Percentiles rank a stretch among this genome's conserved stretches.
phyloP scores from a whole-genome alignment of 768 basidiomycete genomes.

The Suillus cothurnatus region DNA sequence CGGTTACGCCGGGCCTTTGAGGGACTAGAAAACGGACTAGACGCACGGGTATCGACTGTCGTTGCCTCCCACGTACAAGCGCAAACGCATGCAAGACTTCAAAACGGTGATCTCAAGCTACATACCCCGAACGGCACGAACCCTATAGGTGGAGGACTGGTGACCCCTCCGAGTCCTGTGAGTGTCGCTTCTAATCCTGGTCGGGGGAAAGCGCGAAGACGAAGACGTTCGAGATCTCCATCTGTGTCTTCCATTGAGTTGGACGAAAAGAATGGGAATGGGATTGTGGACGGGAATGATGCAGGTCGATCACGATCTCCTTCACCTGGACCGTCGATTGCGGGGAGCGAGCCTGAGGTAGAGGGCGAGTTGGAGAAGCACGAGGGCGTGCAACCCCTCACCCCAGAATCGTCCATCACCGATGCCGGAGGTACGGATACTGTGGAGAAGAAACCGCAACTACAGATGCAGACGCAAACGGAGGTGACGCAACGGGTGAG shows the following conservation, averaged over 20 bases:
- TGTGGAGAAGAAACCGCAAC: not conserved
- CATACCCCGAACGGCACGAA: constrained; percentile 20
- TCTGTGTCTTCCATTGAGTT: constrained; percentile 37
- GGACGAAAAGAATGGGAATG: constrained; percentile 24
- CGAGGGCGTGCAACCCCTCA: constrained; percentile 26
- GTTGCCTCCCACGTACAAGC: constrained; percentile 33
- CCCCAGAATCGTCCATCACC: constrained; percentile 33
- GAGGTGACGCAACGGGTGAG: constrained; percentile 30
- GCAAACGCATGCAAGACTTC: constrained; percentile 38
- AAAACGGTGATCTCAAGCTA: constrained; percentile 34
- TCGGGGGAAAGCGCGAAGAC: constrained; percentile 40
- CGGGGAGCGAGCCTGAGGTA: constrained; percentile 33
- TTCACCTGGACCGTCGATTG: constrained; percentile 27
- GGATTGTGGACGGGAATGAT: constrained; percentile 18
- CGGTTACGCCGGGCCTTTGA: constrained; percentile 71
- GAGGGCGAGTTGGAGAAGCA: constrained; percentile 19
- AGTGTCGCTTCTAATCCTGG: constrained; percentile 67
- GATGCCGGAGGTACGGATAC: constrained; percentile 19
- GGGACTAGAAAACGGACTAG: constrained; percentile 77
- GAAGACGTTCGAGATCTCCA: constrained; percentile 42
- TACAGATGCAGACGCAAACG: constrained; percentile 5
- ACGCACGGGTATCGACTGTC: constrained; percentile 40
- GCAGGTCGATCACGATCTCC: constrained; percentile 27
- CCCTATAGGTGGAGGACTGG: constrained; percentile 49
- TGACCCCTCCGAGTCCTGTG: constrained; percentile 77